Conservation (phyloP, 2,329 filamentous ascomycete species). For the Cryoendolithus antarcticus region DNA sequence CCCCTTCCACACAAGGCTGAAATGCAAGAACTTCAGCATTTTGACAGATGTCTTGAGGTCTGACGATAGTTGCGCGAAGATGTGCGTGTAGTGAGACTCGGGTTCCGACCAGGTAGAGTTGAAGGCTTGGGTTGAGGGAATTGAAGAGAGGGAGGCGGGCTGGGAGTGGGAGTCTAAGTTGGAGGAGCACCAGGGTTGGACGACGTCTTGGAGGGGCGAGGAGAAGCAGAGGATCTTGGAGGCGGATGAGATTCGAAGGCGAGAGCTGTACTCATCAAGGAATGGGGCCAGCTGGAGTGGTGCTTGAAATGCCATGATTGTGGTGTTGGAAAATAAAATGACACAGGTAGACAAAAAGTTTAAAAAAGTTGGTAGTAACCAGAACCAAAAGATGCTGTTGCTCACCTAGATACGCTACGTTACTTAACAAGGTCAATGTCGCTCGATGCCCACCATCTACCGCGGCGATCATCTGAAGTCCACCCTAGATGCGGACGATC, state of each 20-base stretch:
- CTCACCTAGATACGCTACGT: no score
- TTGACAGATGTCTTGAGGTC: conserved; percentile 4
- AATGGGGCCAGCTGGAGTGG: neutral
- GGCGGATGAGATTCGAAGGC: conserved; percentile 3
- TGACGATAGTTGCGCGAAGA: conserved; percentile 3
- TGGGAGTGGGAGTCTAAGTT: conserved; percentile 2
- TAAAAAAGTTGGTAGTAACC: no score
- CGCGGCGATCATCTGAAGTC: no score
- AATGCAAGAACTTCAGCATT: conserved; percentile 4
- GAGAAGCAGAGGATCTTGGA: conserved; percentile 6
- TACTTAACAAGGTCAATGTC: no score
- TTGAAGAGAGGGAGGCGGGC: neutral
- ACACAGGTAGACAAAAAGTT: no score
- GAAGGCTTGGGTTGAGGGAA: neutral
- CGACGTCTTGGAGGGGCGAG: neutral
- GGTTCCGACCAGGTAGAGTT: conserved; percentile 3
- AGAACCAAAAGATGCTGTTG: no score
- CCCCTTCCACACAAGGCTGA: conserved; percentile 4
- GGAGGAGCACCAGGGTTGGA: conserved; percentile 1
- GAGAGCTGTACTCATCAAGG: conserved; percentile 2
- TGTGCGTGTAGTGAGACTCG: conserved; percentile 3
- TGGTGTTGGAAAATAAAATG: no score
- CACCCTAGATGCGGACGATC: no score
- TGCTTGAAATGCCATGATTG: no score
- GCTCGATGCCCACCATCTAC: no score